Evolutionary conservation across 106 monocot species (phyloP).

Genomic region (Apostasia ramifera): DNA sequence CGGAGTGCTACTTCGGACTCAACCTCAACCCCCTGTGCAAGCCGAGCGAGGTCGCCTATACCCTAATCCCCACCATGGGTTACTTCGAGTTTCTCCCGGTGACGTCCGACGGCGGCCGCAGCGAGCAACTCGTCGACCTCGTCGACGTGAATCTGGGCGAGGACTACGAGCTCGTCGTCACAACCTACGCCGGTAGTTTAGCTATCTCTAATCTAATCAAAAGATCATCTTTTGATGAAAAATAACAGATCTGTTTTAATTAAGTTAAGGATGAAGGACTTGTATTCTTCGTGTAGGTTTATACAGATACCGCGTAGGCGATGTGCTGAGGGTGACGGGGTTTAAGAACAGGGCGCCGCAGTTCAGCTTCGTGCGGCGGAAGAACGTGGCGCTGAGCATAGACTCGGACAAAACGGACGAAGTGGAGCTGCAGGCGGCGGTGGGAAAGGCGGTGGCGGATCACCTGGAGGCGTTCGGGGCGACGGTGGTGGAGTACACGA

Average conservation of each 20-base stretch:
- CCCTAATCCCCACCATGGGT: constrained; percentile 75
- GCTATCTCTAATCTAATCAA: not conserved
- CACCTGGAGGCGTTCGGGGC: constrained; percentile 62
- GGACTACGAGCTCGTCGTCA: constrained; percentile 90
- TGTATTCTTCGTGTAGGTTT: constrained; percentile 28
- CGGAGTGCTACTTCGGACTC: constrained; percentile 92
- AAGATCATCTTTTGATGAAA: not conserved
- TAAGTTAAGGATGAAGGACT: too few species aligned
- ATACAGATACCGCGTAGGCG: constrained; percentile 81
- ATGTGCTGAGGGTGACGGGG: constrained; percentile 59
- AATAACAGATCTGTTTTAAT: too few species aligned
- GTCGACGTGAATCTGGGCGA: constrained; percentile 67
- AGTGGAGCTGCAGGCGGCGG: constrained; percentile 71
- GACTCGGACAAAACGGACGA: constrained; percentile 91
- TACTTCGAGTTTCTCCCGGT: constrained; percentile 85
- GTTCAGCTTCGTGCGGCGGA: constrained; percentile 70
- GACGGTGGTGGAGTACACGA: constrained; percentile 66
- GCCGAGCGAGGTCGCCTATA: constrained; percentile 68
- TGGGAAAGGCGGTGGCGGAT: constrained; percentile 32
- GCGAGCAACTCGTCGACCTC: constrained; percentile 51
- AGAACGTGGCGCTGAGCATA: constrained; percentile 82
- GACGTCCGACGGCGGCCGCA: constrained; percentile 2
- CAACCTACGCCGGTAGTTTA: constrained; percentile 72
- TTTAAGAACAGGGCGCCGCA: constrained; percentile 86
- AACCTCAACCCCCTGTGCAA: constrained; percentile 81